Conservation (phyloP, 441 rosid species). For the Croton setiger region DNA sequence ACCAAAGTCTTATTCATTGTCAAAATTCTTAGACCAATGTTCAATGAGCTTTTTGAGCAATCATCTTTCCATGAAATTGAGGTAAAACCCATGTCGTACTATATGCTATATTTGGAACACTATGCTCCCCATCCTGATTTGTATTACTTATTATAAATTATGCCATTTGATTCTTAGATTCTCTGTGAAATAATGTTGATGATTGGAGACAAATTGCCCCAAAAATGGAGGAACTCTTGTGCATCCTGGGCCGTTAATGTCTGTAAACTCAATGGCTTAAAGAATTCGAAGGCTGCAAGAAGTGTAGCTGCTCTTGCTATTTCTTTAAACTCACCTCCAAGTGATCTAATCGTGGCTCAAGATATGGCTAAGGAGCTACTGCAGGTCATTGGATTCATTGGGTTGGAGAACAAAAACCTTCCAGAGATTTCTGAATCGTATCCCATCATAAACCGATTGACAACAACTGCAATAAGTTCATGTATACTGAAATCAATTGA, state of each 20-base stretch:
- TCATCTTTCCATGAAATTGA: slow-evolving; percentile 48
- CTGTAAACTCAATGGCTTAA: slow-evolving; percentile 50
- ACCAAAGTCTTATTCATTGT: slow-evolving; percentile 40
- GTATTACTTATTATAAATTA: slow-evolving; percentile 9
- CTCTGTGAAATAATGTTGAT: slow-evolving; percentile 48
- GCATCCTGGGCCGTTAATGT: slow-evolving; percentile 57
- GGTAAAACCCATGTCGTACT: slow-evolving; percentile 34
- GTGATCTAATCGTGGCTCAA: slow-evolving; percentile 49
- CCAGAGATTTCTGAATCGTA: slow-evolving; percentile 39
- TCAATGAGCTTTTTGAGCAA: slow-evolving; percentile 44
- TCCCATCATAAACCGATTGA: slow-evolving; percentile 49
- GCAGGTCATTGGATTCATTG: slow-evolving; percentile 40
- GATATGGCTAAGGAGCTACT: slow-evolving; percentile 49
- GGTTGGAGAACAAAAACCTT: slow-evolving; percentile 28
- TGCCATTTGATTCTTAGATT: slow-evolving; percentile 37
- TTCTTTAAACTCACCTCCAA: slow-evolving; percentile 47
- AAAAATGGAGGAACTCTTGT: slow-evolving; percentile 47
- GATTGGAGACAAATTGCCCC: slow-evolving; percentile 49
- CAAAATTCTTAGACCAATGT: slow-evolving; percentile 53
- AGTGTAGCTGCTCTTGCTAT: slow-evolving; percentile 47
- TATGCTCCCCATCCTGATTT: slow-evolving; percentile 16
- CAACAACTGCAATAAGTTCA: slow-evolving; percentile 40
- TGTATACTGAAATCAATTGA: slow-evolving; percentile 56
- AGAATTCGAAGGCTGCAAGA: slow-evolving; percentile 45
- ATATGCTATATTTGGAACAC: neutral